Evolutionary conservation across 805 yeast species (phyloP).

Genomic region (Candida ovalis): DNA sequence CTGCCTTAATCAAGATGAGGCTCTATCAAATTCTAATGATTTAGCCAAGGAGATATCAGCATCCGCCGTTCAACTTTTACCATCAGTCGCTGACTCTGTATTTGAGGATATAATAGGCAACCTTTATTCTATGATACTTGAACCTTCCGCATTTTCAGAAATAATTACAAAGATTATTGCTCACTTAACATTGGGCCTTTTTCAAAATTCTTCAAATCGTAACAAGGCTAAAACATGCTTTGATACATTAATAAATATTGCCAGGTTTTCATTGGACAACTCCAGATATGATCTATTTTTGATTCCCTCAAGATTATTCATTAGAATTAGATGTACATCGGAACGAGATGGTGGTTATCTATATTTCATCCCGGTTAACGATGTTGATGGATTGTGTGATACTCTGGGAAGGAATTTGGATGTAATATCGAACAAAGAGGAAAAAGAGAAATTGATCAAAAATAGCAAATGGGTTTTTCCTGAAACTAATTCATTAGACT

Average conservation of each 20-base stretch:
- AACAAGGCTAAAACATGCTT: constrained; percentile 11
- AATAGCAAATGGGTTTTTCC: constrained; percentile 56
- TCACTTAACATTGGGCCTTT: constrained; percentile 11
- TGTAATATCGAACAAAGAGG: constrained; percentile 20
- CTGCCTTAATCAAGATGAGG: constrained; percentile 5
- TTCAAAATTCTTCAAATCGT: constrained; percentile 12
- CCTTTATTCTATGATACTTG: constrained; percentile 5
- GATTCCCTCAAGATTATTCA: constrained; percentile 47
- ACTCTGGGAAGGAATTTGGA: constrained; percentile 49
- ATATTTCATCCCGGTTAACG: constrained; percentile 49
- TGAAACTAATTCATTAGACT: constrained; percentile 39
- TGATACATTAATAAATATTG: constrained; percentile 10
- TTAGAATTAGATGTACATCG: constrained; percentile 43
- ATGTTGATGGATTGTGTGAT: constrained; percentile 64
- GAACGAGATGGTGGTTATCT: constrained; percentile 41
- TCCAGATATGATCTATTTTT: constrained; percentile 32
- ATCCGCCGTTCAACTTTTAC: constrained; percentile 1
- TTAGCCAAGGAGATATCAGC: neutral
- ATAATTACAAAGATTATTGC: constrained; percentile 8
- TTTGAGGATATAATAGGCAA: constrained; percentile 3
- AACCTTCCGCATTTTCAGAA: constrained; percentile 2
- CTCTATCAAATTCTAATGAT: neutral
- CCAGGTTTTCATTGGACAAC: constrained; percentile 6
- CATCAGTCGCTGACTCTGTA: constrained; percentile 3
- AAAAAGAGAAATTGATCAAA: constrained; percentile 18